Conservation (phyloP, 768 basidiomycete genomes). For the Lanmaoa rubissima region DNA sequence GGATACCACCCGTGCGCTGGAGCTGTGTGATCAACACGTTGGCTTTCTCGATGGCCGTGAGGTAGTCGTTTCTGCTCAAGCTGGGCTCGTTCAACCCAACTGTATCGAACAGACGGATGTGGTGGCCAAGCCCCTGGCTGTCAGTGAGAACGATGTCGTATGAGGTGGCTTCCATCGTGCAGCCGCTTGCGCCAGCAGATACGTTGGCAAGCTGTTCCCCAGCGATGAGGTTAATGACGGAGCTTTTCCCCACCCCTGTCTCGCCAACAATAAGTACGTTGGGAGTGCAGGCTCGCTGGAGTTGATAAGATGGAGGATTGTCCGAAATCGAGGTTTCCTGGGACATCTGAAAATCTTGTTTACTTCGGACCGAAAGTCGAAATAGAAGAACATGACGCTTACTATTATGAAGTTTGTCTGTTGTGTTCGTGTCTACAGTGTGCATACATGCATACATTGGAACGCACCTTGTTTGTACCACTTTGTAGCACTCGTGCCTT, state of each 20-base stretch:
- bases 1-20: conserved; percentile 24
- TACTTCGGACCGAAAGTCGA: background rate
- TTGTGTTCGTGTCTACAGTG: background rate
- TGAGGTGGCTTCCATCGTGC: conserved; percentile 30
- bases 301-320: background rate
- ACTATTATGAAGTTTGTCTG: conserved; percentile 4
- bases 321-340: background rate
- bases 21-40: conserved; percentile 33
- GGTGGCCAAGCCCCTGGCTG: background rate
- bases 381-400: background rate
- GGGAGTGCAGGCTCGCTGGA: conserved; percentile 12
- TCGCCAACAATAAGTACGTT: conserved; percentile 38
- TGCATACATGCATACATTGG: too few species aligned
- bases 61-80: conserved; percentile 17
- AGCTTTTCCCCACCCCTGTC: conserved; percentile 37
- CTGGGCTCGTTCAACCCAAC: conserved; percentile 31
- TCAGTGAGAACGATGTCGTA: conserved; percentile 26
- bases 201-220: conserved; percentile 25
- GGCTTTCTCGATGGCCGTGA: conserved; percentile 29
- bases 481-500: too few species aligned
- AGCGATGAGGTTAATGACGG: conserved; percentile 41
- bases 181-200: conserved; percentile 31
- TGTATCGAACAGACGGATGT: conserved; percentile 32
- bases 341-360: conserved; percentile 3
- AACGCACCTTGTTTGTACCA: too few species aligned